Base-by-base conservation (phyloP, 371 early-diverging fungal genomes). In the Rhizopus arrhizus region DNA sequence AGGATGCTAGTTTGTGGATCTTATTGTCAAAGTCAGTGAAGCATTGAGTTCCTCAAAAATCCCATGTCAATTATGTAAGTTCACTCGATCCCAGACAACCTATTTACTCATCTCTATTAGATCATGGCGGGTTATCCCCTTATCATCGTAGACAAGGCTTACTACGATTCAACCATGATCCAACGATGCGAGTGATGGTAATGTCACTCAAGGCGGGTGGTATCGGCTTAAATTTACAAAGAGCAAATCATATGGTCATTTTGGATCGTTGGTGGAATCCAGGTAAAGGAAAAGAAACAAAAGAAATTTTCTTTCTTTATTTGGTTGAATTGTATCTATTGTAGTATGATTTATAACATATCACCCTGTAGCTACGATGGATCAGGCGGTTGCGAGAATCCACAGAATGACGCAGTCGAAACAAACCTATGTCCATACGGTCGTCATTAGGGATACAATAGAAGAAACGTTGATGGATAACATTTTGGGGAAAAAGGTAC, bases 231-330 rank as follows among this genome's bases (percentile, higher is more conserved):
- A 78, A 78, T 53, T 45, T 78, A 11, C 78, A 78, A 48, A 56
- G 71, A 48, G 78, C 78, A 10, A 78, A 78, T 51, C 75, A 78
- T 32, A 78, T 78, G 78, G 71, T 78, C 36, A 70, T 78, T 56
- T 45, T 78, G 29, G 78, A 78, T 41, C 47, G 78, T 54, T 78
- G 78, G 78, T 78, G 78, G 78, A 77, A 77, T 58, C 78, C 78
- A 53, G 75, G 72, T 71, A 74, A 29, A 41, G 3, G n/a, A 54
- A n/a, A 40, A 32, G 22, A 35, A 11, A 12, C 34, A 31, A 36
- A 22, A 22, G 15, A 36, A 16, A 12, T 0, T 7, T 49, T 41
- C 28, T 31, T 5, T 16, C 22, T 29, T 50, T 42, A 4, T 42
- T 49, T 56, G 22, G 28, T 56, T 7, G 11, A 3, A 34, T 22